Evolutionary conservation across 2,329 filamentous ascomycete genomes (phyloP).

Genomic region (Peltaster fructicola): DNA sequence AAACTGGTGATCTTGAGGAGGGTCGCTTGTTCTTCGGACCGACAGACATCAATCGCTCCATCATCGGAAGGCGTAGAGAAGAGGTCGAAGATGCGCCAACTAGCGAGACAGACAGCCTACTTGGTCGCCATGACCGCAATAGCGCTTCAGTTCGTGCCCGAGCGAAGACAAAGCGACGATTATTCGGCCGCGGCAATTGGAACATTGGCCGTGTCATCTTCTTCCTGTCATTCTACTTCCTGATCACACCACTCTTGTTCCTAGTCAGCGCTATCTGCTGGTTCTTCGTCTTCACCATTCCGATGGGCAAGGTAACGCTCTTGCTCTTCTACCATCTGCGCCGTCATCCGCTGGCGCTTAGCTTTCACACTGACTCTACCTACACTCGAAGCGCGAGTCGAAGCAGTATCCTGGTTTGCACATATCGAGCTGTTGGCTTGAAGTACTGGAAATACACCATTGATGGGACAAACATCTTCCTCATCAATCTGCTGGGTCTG

Average conservation of each 20-base stretch:
- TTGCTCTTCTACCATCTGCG: constrained; percentile 81
- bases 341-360: constrained; percentile 78
- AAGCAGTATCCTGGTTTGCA: constrained; percentile 73
- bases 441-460: constrained; percentile 99
- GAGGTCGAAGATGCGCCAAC: constrained; percentile 61
- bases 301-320: constrained; percentile 90
- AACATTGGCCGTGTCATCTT: constrained; percentile 87
- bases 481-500: constrained; percentile 88
- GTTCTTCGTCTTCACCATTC: constrained; percentile 94
- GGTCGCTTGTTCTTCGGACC: constrained; percentile 93
- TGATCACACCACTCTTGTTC: constrained; percentile 74
- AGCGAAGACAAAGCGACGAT: constrained; percentile 48
- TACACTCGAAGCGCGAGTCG: constrained; percentile 45
- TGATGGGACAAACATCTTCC: constrained; percentile 95
- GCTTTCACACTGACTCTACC: constrained; percentile 73
- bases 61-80: constrained; percentile 69
- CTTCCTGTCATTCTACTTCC: constrained; percentile 87
- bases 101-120: constrained; percentile 75
- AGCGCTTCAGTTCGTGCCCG: constrained; percentile 10
- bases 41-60: constrained; percentile 46
- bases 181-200: constrained; percentile 94
- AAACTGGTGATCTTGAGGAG: constrained; percentile 90
- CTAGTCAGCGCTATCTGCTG: constrained; percentile 79
- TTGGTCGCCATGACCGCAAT: constrained; percentile 34
- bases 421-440: constrained; percentile 80